Evolutionary conservation across 768 basidiomycete species (phyloP).

Genomic region (Termitomyces sp.): DNA sequence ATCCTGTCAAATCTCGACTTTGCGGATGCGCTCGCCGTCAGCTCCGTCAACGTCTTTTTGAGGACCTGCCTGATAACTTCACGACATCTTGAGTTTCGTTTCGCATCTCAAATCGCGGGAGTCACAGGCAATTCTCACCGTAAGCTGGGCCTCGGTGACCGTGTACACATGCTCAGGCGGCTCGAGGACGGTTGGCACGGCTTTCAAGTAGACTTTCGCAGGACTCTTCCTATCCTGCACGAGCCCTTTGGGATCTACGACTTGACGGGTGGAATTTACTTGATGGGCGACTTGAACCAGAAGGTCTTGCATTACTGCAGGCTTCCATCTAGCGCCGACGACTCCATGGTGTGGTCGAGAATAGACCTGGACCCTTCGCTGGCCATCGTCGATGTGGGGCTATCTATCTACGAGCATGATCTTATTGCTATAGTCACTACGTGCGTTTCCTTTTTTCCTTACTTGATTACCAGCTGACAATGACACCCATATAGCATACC

Average conservation of each 20-base stretch:
- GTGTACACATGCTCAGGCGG: conserved; percentile 3
- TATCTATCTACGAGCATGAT: conserved; percentile 39
- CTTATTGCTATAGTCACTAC: conserved; percentile 35
- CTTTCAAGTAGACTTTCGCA: conserved; percentile 4
- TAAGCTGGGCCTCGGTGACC: neutral
- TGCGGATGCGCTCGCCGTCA: conserved; percentile 1
- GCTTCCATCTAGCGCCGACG: conserved; percentile 24
- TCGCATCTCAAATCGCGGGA: conserved; percentile 2
- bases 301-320: conserved; percentile 25
- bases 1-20: conserved; percentile 7
- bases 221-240: conserved; percentile 3
- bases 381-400: conserved; percentile 36
- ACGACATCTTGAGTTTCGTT: conserved; percentile 5
- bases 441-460: conserved; percentile 21
- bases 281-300: conserved; percentile 27
- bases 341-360: conserved; percentile 22
- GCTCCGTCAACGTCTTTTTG: conserved; percentile 6
- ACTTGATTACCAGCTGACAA: neutral
- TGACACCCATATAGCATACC: neutral
- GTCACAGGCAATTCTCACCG: conserved; percentile 7
- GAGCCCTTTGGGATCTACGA: conserved; percentile 33
- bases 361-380: conserved; percentile 19
- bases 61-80: neutral
- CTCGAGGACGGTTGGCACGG: conserved; percentile 10
- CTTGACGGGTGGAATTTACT: conserved; percentile 33